Conservation (phyloP, 345 rosid genomes). For the Heritiera littoralis region DNA sequence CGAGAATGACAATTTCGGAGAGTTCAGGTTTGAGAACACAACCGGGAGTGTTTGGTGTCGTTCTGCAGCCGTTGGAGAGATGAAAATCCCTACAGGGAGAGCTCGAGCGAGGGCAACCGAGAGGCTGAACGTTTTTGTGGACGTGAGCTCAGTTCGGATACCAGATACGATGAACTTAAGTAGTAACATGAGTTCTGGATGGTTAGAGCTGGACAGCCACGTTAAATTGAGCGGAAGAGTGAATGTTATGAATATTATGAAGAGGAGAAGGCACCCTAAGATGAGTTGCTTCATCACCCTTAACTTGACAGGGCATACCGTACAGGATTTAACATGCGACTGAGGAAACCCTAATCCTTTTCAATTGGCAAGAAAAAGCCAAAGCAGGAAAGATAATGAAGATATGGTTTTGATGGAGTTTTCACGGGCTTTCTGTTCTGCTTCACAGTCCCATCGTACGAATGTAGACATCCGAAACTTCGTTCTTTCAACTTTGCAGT, state of each 20-base stretch:
- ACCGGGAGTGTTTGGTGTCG: constrained; percentile 29
- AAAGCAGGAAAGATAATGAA: not conserved
- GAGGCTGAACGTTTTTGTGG: constrained; percentile 27
- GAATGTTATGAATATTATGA: constrained; percentile 25
- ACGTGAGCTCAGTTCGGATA: constrained; percentile 27
- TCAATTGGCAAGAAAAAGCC: not conserved
- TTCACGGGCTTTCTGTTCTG: not conserved
- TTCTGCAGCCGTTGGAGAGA: constrained; percentile 30
- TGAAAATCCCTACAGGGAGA: constrained; percentile 26
- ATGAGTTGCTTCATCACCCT: constrained; percentile 46
- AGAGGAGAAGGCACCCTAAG: constrained; percentile 37
- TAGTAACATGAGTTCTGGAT: constrained; percentile 37
- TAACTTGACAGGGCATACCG: constrained; percentile 21
- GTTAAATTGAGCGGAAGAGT: constrained; percentile 40
- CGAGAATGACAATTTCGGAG: constrained; percentile 43
- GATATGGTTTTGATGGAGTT: not conserved
- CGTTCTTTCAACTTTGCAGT: not conserved
- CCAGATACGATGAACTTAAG: constrained; percentile 23
- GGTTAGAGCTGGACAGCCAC: constrained; percentile 34
- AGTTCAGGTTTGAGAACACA: constrained; percentile 36
- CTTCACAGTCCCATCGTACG: not conserved
- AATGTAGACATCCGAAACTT: not conserved
- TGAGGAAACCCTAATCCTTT: not conserved
- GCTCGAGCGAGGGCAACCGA: constrained; percentile 36
- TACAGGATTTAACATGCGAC: constrained; percentile 35